Conservation (phyloP, 306 rosid species). For the Corylus heterophylla region DNA sequence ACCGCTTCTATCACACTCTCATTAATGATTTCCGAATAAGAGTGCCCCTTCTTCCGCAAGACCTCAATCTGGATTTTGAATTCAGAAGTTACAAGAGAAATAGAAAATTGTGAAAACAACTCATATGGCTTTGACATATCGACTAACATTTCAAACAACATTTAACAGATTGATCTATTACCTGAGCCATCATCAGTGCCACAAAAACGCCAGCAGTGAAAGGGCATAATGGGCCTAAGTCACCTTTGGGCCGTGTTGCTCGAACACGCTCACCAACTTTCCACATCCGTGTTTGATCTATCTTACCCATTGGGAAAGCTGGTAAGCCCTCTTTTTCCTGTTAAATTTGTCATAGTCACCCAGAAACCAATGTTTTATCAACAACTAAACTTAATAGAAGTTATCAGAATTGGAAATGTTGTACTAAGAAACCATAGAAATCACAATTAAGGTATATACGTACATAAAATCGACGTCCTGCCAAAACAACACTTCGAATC, state of each 20-base stretch:
- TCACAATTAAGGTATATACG: conserved; percentile 17
- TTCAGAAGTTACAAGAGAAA: neutral
- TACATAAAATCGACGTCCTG: conserved; percentile 95
- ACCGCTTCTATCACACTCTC: no score
- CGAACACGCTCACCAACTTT: conserved; percentile 91
- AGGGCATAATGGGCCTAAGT: conserved; percentile 80
- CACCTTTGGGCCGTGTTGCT: conserved; percentile 71
- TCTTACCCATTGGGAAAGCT: conserved; percentile 97
- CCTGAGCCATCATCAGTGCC: conserved; percentile 99
- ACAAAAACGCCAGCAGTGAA: conserved; percentile 95
- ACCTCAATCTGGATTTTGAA: conserved; percentile 70
- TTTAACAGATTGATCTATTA: conserved; percentile 8
- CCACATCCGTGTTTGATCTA: conserved; percentile 99
- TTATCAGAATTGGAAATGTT: no score
- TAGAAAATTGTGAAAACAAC: neutral
- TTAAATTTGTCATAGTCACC: conserved; percentile 2
- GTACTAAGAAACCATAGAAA: neutral
- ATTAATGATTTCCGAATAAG: conserved; percentile 7
- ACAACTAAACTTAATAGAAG: no score
- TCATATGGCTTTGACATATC: neutral
- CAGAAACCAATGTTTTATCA: no score
- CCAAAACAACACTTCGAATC: conserved; percentile 93
- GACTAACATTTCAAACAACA: neutral
- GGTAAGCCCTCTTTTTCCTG: conserved; percentile 97
- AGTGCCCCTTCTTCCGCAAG: conserved; percentile 93